Evolutionary conservation across 2,329 filamentous ascomycete genomes (phyloP).

Genomic region (Monilinia fructicola): DNA sequence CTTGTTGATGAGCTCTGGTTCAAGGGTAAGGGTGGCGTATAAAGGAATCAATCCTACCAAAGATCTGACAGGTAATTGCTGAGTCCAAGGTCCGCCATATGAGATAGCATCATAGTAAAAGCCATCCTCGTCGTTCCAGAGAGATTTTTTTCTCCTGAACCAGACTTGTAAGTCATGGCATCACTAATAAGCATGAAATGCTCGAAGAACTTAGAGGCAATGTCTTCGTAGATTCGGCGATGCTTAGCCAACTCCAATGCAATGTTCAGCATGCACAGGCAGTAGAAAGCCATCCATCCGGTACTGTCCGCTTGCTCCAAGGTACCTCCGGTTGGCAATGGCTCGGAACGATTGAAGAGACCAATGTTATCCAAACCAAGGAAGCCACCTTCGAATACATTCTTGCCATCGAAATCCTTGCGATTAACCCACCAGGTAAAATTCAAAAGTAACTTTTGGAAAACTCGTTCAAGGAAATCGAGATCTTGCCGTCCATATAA

Average conservation of each 20-base stretch:
- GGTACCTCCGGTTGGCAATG: constrained; percentile 86
- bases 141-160: constrained; percentile 73
- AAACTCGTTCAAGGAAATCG: constrained; percentile 93
- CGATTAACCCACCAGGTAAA: constrained; percentile 99
- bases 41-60: constrained; percentile 91
- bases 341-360: constrained; percentile 94
- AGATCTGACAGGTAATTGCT: constrained; percentile 88
- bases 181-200: constrained; percentile 98
- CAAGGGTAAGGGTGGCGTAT: constrained; percentile 86
- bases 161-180: constrained; percentile 85
- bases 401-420: constrained; percentile 92
- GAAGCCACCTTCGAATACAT: constrained; percentile 96
- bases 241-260: constrained; percentile 93
- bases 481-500: constrained; percentile 92
- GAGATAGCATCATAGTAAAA: constrained; percentile 99
- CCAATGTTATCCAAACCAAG: constrained; percentile 96
- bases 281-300: constrained; percentile 99
- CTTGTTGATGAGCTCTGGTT: constrained; percentile 89
- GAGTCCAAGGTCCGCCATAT: constrained; percentile 89
- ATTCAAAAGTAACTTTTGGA: constrained; percentile 92
- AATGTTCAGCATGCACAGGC: constrained; percentile 94
- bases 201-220: constrained; percentile 98
- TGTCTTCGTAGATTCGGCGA: constrained; percentile 90
- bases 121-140: constrained; percentile 95
- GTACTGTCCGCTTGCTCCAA: constrained; percentile 97